Base-by-base conservation (phyloP, 371 early-diverging fungal genomes). In the Funneliformis caledonium region DNA sequence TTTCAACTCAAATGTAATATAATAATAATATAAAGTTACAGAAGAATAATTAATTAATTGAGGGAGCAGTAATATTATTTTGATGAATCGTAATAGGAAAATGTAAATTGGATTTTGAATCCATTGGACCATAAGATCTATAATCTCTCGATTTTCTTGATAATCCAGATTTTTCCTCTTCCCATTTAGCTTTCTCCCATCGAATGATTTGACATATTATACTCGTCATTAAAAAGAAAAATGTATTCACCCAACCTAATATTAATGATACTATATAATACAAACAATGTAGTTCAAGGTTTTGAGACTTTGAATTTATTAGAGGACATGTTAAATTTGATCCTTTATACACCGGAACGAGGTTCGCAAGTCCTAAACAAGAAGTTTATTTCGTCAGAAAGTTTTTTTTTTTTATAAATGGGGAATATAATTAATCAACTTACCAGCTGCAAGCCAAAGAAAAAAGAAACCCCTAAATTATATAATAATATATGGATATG, bases 301-400 rank as follows among this genome's bases (percentile, higher is more conserved):
- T 42, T 56, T 56, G 56, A 19, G 56, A 56, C 14, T 52, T 16
- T 5, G 4, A 19, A 19, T 19, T 16, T 56, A 56, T 56, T 56
- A 56, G 16, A 37, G 12, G 16, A 42, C 67, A 67, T 67, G 67
- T 19, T 37, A 67, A 37, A 67, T 67, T 16, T 16, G 42, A 67
- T 42, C 67, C 67, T 0, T 16, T 37, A 67, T 67, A 67, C 16
- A 67, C 67, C n/a, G 67, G 31, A 37, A 9, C 37, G 33, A 67
- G 42, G 42, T 67, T 67, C 37, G 67, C 67, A 19, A 67, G 67
- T 2, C 67, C 67, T 67, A 31, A 65, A 33, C 16, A 67, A 67
- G 26, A 14, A 16, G 19, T 12, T 33, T 12, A 4, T 33, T 19
- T 61, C 26, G 14, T 65, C 31, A 14, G 4, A 31, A 16, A 65